Percentiles rank a stretch among this genome's conserved stretches.
Conservation (phyloP, 2,329 filamentous ascomycete genomes). For the Beauveria bassiana region DNA sequence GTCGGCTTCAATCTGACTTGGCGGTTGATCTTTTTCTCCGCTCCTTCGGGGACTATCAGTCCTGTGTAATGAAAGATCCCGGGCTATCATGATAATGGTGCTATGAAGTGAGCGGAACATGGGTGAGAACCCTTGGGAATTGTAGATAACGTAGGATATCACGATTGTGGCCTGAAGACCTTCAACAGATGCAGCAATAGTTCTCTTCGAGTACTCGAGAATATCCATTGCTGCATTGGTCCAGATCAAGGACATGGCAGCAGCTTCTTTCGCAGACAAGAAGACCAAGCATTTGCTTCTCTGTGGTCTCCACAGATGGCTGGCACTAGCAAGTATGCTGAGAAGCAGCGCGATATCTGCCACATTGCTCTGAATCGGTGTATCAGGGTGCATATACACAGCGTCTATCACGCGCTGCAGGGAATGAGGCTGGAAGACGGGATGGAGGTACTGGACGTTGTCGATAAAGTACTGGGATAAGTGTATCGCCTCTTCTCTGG, state of each 20-base stretch:
- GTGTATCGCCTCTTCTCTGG: background rate
- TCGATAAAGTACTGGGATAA: background rate
- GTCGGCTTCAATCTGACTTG: background rate
- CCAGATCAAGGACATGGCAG: background rate
- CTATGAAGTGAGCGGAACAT: constrained; percentile 3
- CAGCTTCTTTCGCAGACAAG: background rate
- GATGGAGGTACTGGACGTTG: background rate
- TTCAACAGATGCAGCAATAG: background rate
- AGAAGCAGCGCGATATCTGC: background rate
- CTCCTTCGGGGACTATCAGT: background rate
- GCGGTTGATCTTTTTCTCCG: background rate
- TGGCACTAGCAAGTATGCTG: background rate
- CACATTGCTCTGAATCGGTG: background rate
- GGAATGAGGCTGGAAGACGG: background rate
- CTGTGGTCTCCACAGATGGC: background rate
- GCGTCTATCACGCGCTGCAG: background rate
- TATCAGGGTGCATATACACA: background rate
- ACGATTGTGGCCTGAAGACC: background rate
- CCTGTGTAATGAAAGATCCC: background rate
- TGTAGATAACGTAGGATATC: background rate
- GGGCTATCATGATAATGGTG: background rate
- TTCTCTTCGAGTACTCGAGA: background rate
- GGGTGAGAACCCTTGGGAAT: background rate
- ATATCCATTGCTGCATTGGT: background rate
- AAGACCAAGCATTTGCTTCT: background rate